Evolutionary conservation across 179 eudicot species (phyloP), one percentile per base, ranked within the genome.

Genomic region (Drosera spatulata): DNA sequence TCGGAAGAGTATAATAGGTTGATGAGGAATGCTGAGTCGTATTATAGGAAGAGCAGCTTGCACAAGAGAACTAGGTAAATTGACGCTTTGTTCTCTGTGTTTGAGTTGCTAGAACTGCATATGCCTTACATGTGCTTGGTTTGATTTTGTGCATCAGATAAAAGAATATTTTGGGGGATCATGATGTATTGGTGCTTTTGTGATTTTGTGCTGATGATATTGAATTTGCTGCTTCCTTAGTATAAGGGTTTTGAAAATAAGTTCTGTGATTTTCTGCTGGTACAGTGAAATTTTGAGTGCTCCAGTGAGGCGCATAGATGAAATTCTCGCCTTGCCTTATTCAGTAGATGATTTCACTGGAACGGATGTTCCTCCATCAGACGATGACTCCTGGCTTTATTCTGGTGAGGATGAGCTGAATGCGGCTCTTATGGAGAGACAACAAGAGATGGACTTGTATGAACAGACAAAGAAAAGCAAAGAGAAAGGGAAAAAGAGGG

Each of bases 361-460:
- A 59, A 79, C 66, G 67, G 83, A 82, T 52, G 82, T 82, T 46
- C 95, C 87, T 66, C 77, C 85, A 62, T 82, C 88, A 7, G 95
- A 88, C 69, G 95, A 85, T 76, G 91, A 91, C 69, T 85, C 98
- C 13, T 91, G 98, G 98, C 98, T 91, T 50, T 84, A 88, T 71
- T 72, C 71, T 55, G 98, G 89, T 54, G 98, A 91, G 71, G 91
- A 85, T 59, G 98, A 91, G 71, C 65, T 91, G 73, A 82, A 86
- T 73, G 80, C 89, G 66, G 89, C 82, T 65, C 91, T 91, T 73
- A 70, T 69, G 60, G 91, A 85, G 72, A 85, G 96, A 64, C 86
- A 91, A 66, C 78, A 68, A 70, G 98, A 91, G 78, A 79, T 91
- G 95, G 95, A 91, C 55, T 55, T 66, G 55, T 88, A 77, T 69